Conservation (phyloP, 2,329 filamentous ascomycete species). For the Juglanconis sp. region DNA sequence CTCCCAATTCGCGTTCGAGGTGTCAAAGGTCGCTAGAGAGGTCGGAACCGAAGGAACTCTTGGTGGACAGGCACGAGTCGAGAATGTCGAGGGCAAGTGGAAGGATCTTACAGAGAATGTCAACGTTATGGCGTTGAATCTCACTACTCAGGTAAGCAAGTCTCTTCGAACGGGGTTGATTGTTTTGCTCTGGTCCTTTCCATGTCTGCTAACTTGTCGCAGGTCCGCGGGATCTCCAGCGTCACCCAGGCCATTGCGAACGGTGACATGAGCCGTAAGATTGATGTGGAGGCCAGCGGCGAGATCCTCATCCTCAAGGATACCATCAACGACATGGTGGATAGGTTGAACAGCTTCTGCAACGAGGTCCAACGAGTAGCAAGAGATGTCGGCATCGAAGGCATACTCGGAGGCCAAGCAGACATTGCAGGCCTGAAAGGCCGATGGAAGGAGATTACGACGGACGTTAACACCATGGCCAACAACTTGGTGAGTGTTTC, state of each 20-base stretch:
- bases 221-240: conserved; percentile 87
- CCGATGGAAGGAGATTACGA: conserved; percentile 97
- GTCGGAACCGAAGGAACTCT: conserved; percentile 95
- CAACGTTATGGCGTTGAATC: conserved; percentile 70
- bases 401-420: conserved; percentile 97
- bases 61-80: conserved; percentile 88
- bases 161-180: neutral
- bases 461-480: conserved; percentile 92
- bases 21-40: conserved; percentile 91
- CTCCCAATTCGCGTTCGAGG: conserved; percentile 92
- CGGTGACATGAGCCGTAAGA: conserved; percentile 93
- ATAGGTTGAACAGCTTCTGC: conserved; percentile 90
- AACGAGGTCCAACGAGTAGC: conserved; percentile 94
- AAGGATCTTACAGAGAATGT: conserved; percentile 92
- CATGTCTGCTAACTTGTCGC: conserved; percentile 20
- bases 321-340: conserved; percentile 99
- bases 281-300: conserved; percentile 90
- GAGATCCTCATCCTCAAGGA: conserved; percentile 93
- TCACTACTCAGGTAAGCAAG: conserved; percentile 57
- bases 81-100: conserved; percentile 96
- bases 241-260: conserved; percentile 94
- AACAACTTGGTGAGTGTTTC: conserved; percentile 53
- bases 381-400: conserved; percentile 94
- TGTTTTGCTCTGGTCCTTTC: neutral
- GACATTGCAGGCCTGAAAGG: conserved; percentile 90